Evolutionary conservation across 345 rosid genomes (phyloP).

Genomic region (Syzygium jambos): DNA sequence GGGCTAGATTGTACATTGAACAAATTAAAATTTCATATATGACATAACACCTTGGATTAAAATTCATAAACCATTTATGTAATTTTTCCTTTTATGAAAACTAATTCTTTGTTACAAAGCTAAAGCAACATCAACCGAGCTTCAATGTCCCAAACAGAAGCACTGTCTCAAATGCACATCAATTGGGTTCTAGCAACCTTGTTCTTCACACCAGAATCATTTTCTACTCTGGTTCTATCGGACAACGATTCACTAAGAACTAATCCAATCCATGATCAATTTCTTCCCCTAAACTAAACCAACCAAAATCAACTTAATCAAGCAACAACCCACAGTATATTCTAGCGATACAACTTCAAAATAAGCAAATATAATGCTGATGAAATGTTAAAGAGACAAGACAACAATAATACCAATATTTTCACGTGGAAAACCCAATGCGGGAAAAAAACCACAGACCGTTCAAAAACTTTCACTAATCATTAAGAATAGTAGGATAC

Average conservation of each 20-base stretch:
- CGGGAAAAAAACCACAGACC: neutral
- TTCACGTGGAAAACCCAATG: neutral
- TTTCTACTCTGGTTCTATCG: too few species aligned
- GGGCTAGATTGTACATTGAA: neutral
- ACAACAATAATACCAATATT: neutral
- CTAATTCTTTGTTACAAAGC: neutral
- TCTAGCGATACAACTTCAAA: too few species aligned
- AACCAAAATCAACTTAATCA: too few species aligned
- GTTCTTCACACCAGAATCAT: too few species aligned
- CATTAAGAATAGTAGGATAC: neutral
- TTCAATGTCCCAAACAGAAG: neutral
- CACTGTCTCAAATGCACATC: neutral
- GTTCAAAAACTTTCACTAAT: neutral
- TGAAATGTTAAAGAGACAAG: neutral
- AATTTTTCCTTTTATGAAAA: neutral
- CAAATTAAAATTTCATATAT: neutral
- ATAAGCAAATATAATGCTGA: neutral
- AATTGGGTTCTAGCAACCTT: neutral
- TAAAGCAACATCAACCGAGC: neutral
- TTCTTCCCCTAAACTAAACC: too few species aligned
- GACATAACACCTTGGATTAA: neutral
- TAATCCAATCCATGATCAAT: too few species aligned
- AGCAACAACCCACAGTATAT: accelerated
- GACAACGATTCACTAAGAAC: too few species aligned
- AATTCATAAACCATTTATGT: neutral